phyloP scores from a whole-genome alignment of 768 basidiomycete species.

The Rhizopogon roseolus region DNA sequence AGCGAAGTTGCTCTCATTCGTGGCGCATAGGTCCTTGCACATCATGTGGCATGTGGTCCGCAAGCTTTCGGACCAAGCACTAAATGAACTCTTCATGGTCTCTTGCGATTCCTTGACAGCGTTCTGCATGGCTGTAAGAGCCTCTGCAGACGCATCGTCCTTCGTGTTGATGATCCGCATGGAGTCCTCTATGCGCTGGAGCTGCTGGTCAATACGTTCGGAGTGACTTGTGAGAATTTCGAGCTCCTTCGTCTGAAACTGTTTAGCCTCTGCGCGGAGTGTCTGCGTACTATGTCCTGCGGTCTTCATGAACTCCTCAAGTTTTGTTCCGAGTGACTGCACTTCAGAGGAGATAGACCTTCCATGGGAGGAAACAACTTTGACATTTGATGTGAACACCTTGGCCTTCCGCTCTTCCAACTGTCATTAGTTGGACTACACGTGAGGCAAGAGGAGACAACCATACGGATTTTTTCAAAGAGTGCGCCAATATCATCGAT shows the following conservation, averaged over 20 bases:
- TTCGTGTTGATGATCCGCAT: slow-evolving; percentile 52
- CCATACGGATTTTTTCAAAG: slow-evolving; percentile 80
- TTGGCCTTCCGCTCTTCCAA: slow-evolving; percentile 66
- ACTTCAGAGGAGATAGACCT: slow-evolving; percentile 52
- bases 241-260: slow-evolving; percentile 52
- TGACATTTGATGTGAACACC: slow-evolving; percentile 59
- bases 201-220: slow-evolving; percentile 51
- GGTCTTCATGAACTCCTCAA: slow-evolving; percentile 58
- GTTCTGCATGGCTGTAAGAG: slow-evolving; percentile 41
- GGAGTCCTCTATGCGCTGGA: slow-evolving; percentile 47
- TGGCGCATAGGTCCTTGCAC: slow-evolving; percentile 41
- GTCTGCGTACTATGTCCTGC: slow-evolving; percentile 48
- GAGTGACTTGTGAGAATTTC: slow-evolving; percentile 47
- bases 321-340: slow-evolving; percentile 46
- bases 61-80: slow-evolving; percentile 52
- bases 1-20: slow-evolving; percentile 41
- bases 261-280: slow-evolving; percentile 52
- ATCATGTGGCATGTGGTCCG: slow-evolving; percentile 42
- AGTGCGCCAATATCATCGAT: slow-evolving; percentile 64
- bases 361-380: slow-evolving; percentile 59
- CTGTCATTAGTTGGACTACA: slow-evolving; percentile 5
- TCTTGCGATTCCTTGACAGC: slow-evolving; percentile 50
- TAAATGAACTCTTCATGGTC: slow-evolving; percentile 46
- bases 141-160: slow-evolving; percentile 50
- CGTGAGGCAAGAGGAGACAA: neutral